Evolutionary conservation across 1,284 basidiomycete species (phyloP).

Genomic region (Cystobasidium slooffiae): DNA sequence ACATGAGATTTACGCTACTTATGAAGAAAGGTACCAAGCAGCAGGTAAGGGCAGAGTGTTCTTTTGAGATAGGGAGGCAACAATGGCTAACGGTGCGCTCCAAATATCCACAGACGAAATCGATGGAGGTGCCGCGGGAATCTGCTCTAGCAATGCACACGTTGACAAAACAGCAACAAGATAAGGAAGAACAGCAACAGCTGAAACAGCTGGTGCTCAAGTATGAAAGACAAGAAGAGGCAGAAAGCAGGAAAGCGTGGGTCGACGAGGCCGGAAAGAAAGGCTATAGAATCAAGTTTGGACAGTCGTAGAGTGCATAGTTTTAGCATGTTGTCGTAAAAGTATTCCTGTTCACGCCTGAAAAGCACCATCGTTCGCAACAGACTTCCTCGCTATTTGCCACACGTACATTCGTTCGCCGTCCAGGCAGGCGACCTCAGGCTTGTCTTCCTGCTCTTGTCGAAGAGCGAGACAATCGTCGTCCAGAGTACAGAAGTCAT

Average conservation of each 20-base stretch:
- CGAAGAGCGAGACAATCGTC: background rate
- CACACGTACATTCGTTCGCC: too few relatives aligned
- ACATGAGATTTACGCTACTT: slow-evolving; percentile 92
- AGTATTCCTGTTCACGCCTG: background rate
- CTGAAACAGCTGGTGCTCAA: slow-evolving; percentile 81
- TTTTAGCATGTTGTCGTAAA: slow-evolving; percentile 9
- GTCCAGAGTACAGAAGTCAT: background rate
- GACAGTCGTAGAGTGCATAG: background rate
- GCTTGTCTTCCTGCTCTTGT: background rate
- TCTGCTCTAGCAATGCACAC: slow-evolving; percentile 88
- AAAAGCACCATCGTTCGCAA: too few relatives aligned
- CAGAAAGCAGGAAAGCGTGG: slow-evolving; percentile 24
- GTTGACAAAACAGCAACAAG: slow-evolving; percentile 82
- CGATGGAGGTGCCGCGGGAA: slow-evolving; percentile 81
- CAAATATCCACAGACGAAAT: slow-evolving; percentile 65
- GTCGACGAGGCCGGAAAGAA: slow-evolving; percentile 22
- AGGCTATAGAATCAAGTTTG: slow-evolving; percentile 31
- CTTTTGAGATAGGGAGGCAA: background rate
- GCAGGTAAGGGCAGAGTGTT: slow-evolving; percentile 64
- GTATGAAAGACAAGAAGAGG: slow-evolving; percentile 56
- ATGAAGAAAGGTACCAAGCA: slow-evolving; percentile 93
- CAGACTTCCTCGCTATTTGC: too few relatives aligned
- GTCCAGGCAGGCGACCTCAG: too few relatives aligned
- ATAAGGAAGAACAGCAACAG: slow-evolving; percentile 92
- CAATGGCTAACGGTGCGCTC: background rate